These are phyloP conservation scores for Fusarium musae DNA, from an alignment of 2,329 filamentous ascomycete genomes.

Conservation along the genomic window DNA sequence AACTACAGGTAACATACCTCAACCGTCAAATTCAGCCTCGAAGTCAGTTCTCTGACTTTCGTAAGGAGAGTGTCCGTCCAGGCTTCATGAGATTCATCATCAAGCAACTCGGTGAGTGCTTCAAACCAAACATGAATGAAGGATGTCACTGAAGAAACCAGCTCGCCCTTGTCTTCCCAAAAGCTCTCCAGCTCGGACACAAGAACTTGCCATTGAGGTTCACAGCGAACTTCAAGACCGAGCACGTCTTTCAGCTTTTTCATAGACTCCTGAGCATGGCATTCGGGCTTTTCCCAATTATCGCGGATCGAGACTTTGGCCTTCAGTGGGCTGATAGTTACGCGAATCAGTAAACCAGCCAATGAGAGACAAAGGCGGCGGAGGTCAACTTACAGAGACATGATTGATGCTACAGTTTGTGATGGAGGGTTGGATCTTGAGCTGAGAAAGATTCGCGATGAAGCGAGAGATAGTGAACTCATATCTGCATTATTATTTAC, in stretches of 20 bases:
- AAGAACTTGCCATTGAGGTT: constrained; percentile 58
- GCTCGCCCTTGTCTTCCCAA: constrained; percentile 54
- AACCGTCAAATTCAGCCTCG: constrained; percentile 50
- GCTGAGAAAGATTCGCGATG: background rate
- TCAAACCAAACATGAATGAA: constrained; percentile 55
- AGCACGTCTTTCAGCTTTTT: constrained; percentile 48
- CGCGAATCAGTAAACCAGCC: background rate
- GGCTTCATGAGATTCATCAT: constrained; percentile 52
- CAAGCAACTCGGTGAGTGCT: constrained; percentile 54
- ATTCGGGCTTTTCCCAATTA: constrained; percentile 52
- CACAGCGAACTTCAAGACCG: constrained; percentile 53
- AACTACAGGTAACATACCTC: constrained; percentile 46
- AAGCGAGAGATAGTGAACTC: background rate
- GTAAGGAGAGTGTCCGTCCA: constrained; percentile 58
- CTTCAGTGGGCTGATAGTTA: constrained; percentile 53
- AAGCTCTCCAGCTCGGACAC: constrained; percentile 50
- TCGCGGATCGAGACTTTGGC: constrained; percentile 57
- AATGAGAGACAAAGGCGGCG: background rate
- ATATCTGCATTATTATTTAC: background rate
- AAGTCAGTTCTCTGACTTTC: constrained; percentile 35
- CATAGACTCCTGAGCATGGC: constrained; percentile 49
- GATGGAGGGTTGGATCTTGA: background rate
- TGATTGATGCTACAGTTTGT: background rate
- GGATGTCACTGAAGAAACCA: constrained; percentile 50
- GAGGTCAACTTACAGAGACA: constrained; percentile 15